Evolutionary conservation across 1,139 yeast genomes (phyloP), one percentile per base, ranked within the genome.

Genomic region (Debaryomyces sp.): DNA sequence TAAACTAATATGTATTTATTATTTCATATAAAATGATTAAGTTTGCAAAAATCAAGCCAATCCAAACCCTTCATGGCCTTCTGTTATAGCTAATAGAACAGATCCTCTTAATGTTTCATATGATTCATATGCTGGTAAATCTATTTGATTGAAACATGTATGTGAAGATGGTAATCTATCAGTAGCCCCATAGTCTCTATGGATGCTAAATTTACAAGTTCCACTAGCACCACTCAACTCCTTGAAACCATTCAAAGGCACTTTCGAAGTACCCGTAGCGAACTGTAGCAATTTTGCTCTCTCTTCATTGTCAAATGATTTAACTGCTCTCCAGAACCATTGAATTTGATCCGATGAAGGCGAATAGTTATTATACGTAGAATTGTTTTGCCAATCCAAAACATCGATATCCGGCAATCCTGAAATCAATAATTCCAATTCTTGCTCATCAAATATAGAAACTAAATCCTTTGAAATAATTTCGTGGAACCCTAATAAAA

Each of bases 261-360:
- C 99, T 68, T 94, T 92, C 50, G 96, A 87, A 0, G 99, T 94
- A 53, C 99, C 99, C 0, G 99, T 95, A 1, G 96, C 95, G 75
- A 94, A 95, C 63, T 95, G 99, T 51, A 95, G 73, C 54, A 95
- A 71, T 62, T 92, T 91, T 18, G 99, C 99, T 47, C 96, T 79
- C 63, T 94, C 98, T 66, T 94, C 99, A 38, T 83, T 83, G 62
- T 91, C 97, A 69, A 94, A 94, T 1, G 97, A 89, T 60, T 91
- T 84, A 13, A 95, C 97, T 1, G 98, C 97, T 63, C 98, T 79
- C 99, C 99, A 95, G 71, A 94, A 95, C 91, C 98, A 94, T 63
- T 88, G 92, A 51, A 95, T 86, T 63, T 92, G 98, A 35, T 89
- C 84, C 3, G 96, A 89, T 1, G 90, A 81, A 1, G 95, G 80